Evolutionary conservation across 2,329 filamentous ascomycete species (phyloP).

Genomic region (Hymenoscyphus occultus): DNA sequence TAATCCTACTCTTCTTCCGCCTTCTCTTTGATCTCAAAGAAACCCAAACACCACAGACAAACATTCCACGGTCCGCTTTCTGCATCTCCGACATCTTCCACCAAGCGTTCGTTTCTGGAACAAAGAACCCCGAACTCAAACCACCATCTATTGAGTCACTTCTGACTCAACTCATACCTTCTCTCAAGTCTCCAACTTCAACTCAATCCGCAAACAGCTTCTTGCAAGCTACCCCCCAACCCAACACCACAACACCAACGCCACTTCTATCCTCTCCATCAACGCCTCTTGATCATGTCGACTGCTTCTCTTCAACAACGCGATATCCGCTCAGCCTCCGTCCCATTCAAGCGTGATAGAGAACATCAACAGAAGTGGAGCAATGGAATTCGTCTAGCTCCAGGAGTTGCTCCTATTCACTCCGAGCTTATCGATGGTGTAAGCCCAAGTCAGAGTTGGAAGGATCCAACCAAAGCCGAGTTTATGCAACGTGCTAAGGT

Average conservation of each 20-base stretch:
- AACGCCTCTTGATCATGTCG: constrained; percentile 21
- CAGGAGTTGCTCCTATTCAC: constrained; percentile 18
- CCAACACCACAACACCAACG: neutral
- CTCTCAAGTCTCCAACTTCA: constrained; percentile 9
- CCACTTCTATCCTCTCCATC: constrained; percentile 3
- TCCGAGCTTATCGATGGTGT: neutral
- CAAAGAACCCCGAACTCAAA: constrained; percentile 8
- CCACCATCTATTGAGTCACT: constrained; percentile 9
- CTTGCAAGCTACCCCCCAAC: neutral
- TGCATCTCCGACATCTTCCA: neutral
- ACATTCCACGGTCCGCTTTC: neutral
- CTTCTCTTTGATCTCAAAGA: constrained; percentile 9
- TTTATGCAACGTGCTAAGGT: constrained; percentile 24
- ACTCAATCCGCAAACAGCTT: neutral
- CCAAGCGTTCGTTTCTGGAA: neutral
- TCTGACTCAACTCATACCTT: constrained; percentile 7
- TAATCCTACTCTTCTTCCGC: constrained; percentile 13
- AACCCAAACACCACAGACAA: neutral
- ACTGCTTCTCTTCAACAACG: constrained; percentile 26
- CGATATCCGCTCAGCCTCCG: constrained; percentile 34
- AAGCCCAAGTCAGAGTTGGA: neutral
- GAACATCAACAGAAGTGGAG: constrained; percentile 34
- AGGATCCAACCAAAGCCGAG: neutral
- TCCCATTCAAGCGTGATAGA: constrained; percentile 34
- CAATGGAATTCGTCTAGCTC: constrained; percentile 25